Conservation (phyloP, 495 filamentous ascomycete genomes). For the Podospora bellae-mahoneyi region DNA sequence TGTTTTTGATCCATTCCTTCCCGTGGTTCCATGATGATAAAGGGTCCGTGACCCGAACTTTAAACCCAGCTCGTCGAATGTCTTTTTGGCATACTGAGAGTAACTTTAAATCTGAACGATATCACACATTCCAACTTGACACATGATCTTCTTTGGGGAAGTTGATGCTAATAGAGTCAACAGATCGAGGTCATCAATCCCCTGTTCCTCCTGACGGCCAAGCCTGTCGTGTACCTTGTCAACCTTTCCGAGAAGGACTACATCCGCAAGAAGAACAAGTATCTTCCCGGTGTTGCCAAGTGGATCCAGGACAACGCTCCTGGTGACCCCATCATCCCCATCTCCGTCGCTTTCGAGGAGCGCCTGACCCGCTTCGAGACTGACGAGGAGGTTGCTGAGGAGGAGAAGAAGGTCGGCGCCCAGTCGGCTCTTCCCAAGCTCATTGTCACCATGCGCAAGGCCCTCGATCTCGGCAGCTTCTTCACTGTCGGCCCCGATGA, state of each 20-base stretch:
- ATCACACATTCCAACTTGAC: conserved; percentile 48
- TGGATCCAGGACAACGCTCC: conserved; percentile 89
- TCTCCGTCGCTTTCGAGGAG: conserved; percentile 91
- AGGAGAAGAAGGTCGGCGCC: conserved; percentile 83
- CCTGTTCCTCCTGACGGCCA: conserved; percentile 89
- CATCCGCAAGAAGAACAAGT: conserved; percentile 99
- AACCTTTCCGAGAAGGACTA: conserved; percentile 97
- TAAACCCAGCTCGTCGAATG: conserved; percentile 99
- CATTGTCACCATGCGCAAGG: conserved; percentile 88
- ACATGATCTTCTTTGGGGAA: conserved; percentile 24
- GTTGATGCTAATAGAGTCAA: conserved; percentile 29
- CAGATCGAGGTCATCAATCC: conserved; percentile 98
- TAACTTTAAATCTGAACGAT: conserved; percentile 47
- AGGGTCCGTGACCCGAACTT: conserved; percentile 89
- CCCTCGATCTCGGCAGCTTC: conserved; percentile 86
- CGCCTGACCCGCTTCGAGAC: conserved; percentile 74
- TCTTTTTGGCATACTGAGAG: conserved; percentile 72
- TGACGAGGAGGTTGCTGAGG: conserved; percentile 75
- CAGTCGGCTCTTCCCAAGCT: conserved; percentile 91
- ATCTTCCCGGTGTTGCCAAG: conserved; percentile 84
- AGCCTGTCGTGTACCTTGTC: conserved; percentile 95
- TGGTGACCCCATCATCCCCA: conserved; percentile 86
- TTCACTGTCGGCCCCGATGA: conserved; percentile 98
- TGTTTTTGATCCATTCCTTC: conserved; percentile 12
- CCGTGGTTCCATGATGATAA: conserved; percentile 81